Base-by-base conservation (phyloP, 2,329 filamentous ascomycete genomes). In the Zasmidium angulare region DNA sequence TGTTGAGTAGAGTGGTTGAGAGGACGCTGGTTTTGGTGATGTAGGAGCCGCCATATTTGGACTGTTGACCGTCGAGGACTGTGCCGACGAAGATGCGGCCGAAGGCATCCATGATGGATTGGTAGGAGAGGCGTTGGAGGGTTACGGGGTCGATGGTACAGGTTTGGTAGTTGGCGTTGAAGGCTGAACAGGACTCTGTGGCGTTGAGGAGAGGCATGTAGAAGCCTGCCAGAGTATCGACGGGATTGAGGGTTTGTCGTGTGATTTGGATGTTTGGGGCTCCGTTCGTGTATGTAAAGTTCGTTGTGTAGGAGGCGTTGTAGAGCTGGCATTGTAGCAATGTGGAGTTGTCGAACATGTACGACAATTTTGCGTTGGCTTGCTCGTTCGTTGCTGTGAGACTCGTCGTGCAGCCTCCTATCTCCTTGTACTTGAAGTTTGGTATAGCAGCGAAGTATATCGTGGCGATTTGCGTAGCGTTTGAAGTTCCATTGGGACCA, bases 41-140 rank as follows among this genome's bases (percentile, higher is more conserved):
- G 43, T 49, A 40, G 0, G 46, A 31, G 2, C 24, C 46, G 29
- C 46, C 46, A 14, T 50, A 56, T n/a, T 31, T 50, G 1, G 46
- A 43, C 19, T 56, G 22, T 14, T 50, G 22, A 2, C 43, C 43
- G 20, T 55, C 43, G 3, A 48, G n/a, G 17, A 55, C 53, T 20
- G 43, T 21, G 19, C 54, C 54, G 1, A 51, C 46, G 47, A 56
- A 46, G 23, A 56, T 36, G 3, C 48, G 36, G 2, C 48, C 48
- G 24, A 56, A 56, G 1, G 54, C 54, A 14, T 56, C 54, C 23
- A 56, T 20, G n/a, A 56, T 48, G 20, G 54, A 20, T 29, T 56
- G 54, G 19, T 40, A 51, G 7, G 46, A 50, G 21, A 56, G 48
- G n/a, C 48, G 7, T 46, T 50, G 36, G 1, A 56, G 54, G 2